Evolutionary conservation across 768 basidiomycete species (phyloP), one percentile per base, ranked within the genome.

Genomic region (Lactarius pseudohatsudake): DNA sequence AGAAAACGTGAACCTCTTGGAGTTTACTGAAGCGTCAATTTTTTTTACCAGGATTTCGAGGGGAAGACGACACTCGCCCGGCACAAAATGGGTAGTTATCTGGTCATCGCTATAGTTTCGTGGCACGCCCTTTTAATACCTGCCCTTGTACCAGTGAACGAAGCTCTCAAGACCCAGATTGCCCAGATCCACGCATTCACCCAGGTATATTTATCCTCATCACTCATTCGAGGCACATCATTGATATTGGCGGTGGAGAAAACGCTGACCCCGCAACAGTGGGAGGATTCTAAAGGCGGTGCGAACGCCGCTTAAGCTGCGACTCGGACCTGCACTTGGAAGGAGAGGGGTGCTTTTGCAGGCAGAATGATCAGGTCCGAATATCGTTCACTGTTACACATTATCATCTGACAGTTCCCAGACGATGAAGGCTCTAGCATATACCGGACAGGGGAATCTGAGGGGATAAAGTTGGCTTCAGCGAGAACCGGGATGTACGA

Each of bases 151-250:
- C 61, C 67, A 94, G 92, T 94, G 65, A 93, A 94, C 72, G 87
- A 91, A 28, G 72, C 87, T 10, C 74, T 94, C 72, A 93, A 90
- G 77, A 78, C 77, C 2, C 81, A 92, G 71, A 92, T 94, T 64
- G 80, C 88, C 0, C 84, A 88, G 64, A 87, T 94, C 83, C 92
- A 94, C 71, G 92, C 92, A 5, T 94, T 94, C 76, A 92, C 92
- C 16, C 92, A 94, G 86, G 92, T 92, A 70, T 61, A 77, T 30
- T 6, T 41, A 20, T 20, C 30, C 11, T 13, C 59, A 36, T 16
- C 28, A 57, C 61, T 36, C 40, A 63, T 34, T 58, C 38, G 57
- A 53, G 22, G 34, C 41, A 1, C 13, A 56, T 47, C 18, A 20
- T 28, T 5, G 16, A 47, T 54, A 56, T 7, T 67, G 38, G 11